Conservation (phyloP, 2,329 filamentous ascomycete species). For the Trichoderma sp. region DNA sequence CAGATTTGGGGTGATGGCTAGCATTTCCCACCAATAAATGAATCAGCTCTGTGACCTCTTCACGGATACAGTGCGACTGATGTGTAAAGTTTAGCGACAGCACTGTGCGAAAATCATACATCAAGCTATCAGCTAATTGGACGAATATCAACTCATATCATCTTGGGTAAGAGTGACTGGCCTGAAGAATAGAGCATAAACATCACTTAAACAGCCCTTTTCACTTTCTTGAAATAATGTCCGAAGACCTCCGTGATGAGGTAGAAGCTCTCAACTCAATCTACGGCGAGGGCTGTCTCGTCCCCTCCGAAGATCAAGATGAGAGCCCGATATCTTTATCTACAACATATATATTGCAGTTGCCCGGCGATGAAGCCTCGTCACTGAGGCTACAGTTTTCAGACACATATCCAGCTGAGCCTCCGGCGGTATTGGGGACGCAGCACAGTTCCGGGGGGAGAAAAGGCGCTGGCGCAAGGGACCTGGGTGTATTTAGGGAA, state of each 20-base stretch:
- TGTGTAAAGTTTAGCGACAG: neutral
- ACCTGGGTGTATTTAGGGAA: constrained; percentile 66
- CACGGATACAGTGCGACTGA: neutral
- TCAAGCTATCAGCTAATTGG: neutral
- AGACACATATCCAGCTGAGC: constrained; percentile 67
- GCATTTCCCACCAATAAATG: neutral
- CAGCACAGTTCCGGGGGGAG: constrained; percentile 75
- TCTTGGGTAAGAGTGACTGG: neutral
- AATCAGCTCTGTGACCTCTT: neutral
- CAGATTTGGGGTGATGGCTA: no score
- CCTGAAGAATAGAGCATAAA: neutral
- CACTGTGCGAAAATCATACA: constrained; percentile 21
- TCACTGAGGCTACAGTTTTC: constrained; percentile 69
- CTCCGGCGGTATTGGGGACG: constrained; percentile 72
- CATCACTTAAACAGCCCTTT: no score
- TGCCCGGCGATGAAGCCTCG: constrained; percentile 61
- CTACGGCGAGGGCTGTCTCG: constrained; percentile 67
- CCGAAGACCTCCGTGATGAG: constrained; percentile 67
- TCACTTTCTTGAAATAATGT: constrained; percentile 39
- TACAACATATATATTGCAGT: constrained; percentile 56
- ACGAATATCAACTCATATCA: neutral
- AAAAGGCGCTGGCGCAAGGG: constrained; percentile 68
- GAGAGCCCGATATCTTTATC: constrained; percentile 11
- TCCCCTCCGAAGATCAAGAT: constrained; percentile 36
- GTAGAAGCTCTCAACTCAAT: constrained; percentile 82